Evolutionary conservation across 2,329 filamentous ascomycete genomes (phyloP).

Genomic region (Akanthomyces lecanii): DNA sequence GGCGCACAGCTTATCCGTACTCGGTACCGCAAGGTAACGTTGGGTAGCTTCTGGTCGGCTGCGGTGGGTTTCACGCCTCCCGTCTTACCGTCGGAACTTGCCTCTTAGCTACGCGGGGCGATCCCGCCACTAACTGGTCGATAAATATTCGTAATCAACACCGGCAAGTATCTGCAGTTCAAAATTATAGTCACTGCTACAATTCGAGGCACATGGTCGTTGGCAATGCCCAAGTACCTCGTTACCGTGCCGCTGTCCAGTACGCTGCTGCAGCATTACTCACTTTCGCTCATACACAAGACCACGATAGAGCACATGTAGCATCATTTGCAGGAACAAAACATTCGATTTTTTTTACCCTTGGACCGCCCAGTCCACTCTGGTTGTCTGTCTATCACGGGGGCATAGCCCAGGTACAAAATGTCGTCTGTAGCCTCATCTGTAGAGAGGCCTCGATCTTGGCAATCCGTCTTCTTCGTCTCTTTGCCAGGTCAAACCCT

Average conservation of each 20-base stretch:
- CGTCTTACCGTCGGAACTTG: background rate
- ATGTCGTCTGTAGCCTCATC: conserved; percentile 24
- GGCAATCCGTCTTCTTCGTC: conserved; percentile 20
- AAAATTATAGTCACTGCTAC: background rate
- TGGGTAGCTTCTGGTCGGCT: conserved; percentile 1
- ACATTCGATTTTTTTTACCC: conserved; percentile 28
- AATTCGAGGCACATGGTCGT: too few relatives aligned
- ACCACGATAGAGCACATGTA: background rate
- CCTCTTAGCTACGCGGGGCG: background rate
- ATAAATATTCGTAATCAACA: background rate
- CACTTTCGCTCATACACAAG: background rate
- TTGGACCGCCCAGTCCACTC: conserved; percentile 32
- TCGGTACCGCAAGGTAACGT: too few relatives aligned
- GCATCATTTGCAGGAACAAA: conserved; percentile 16
- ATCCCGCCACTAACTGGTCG: background rate
- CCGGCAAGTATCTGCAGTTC: background rate
- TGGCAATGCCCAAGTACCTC: too few relatives aligned
- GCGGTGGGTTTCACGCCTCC: background rate
- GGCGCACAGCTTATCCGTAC: background rate
- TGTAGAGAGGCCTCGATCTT: conserved; percentile 25
- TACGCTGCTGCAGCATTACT: background rate
- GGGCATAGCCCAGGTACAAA: conserved; percentile 25
- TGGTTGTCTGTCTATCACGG: conserved; percentile 30
- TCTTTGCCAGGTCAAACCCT: conserved; percentile 32
- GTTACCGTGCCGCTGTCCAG: background rate